Conservation (phyloP, 2,329 filamentous ascomycete species). For the Colletotrichum acutatum region DNA sequence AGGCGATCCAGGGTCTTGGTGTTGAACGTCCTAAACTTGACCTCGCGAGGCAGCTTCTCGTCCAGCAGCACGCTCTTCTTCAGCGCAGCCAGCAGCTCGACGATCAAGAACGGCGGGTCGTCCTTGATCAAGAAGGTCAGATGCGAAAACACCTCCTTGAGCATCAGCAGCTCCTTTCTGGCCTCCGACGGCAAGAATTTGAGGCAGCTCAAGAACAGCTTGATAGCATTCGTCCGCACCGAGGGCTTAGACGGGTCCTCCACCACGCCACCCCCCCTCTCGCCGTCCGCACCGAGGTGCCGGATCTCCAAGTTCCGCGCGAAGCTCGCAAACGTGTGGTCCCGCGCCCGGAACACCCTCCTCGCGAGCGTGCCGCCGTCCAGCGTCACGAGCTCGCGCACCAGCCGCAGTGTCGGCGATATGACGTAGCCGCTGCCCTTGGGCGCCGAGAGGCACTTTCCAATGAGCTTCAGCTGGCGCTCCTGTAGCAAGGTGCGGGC, state of each 20-base stretch:
- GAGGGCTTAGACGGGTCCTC: constrained; percentile 79
- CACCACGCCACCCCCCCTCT: constrained; percentile 56
- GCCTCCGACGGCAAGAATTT: constrained; percentile 81
- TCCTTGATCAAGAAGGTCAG: constrained; percentile 82
- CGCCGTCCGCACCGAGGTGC: constrained; percentile 49
- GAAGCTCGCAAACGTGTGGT: constrained; percentile 82
- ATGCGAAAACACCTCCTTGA: constrained; percentile 85
- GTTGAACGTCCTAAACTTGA: constrained; percentile 82
- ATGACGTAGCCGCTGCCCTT: constrained; percentile 90
- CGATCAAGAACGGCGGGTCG: constrained; percentile 79
- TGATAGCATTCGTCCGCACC: constrained; percentile 83
- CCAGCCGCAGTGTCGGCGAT: constrained; percentile 84
- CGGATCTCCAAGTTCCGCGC: constrained; percentile 84
- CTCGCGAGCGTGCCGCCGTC: constrained; percentile 86
- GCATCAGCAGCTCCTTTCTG: constrained; percentile 83
- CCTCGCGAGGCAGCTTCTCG: constrained; percentile 74
- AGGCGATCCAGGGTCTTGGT: constrained; percentile 79
- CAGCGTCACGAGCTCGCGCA: constrained; percentile 86
- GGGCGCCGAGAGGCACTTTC: constrained; percentile 80
- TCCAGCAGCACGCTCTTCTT: constrained; percentile 80
- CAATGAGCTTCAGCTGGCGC: constrained; percentile 82
- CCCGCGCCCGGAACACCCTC: constrained; percentile 80
- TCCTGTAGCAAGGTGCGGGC: constrained; percentile 86
- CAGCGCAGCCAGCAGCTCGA: constrained; percentile 79
- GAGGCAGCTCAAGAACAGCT: constrained; percentile 82